Evolutionary conservation across 768 basidiomycete species (phyloP).

Genomic region (Tylopilus rubrobrunneus): DNA sequence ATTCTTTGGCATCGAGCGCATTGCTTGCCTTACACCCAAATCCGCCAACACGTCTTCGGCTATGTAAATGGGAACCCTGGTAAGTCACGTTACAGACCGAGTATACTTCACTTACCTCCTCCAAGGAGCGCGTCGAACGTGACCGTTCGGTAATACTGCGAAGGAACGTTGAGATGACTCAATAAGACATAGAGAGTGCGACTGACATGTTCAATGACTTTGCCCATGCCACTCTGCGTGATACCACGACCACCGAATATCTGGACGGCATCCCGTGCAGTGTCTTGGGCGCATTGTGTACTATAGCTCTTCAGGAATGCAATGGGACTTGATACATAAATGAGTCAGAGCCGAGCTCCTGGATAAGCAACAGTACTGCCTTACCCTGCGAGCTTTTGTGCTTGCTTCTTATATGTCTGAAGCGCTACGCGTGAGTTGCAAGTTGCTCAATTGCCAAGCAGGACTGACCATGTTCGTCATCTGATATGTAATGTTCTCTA

Average conservation of each 20-base stretch:
- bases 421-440: constrained; percentile 2
- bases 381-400: constrained; percentile 69
- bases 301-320: constrained; percentile 76
- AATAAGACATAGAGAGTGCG: neutral
- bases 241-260: constrained; percentile 86
- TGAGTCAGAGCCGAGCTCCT: neutral
- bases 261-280: constrained; percentile 73
- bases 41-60: constrained; percentile 77
- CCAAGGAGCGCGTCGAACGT: constrained; percentile 54
- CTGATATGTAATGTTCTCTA: constrained; percentile 84
- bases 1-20: constrained; percentile 70
- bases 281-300: constrained; percentile 73
- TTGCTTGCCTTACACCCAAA: constrained; percentile 77
- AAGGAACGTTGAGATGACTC: constrained; percentile 11
- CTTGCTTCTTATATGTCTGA: constrained; percentile 69
- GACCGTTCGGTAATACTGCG: constrained; percentile 29
- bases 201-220: constrained; percentile 52
- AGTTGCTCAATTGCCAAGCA: neutral
- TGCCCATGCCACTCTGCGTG: constrained; percentile 71
- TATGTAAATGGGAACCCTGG: constrained; percentile 10
- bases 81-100: neutral
- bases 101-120: constrained; percentile 40
- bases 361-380: constrained; percentile 6
- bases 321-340: constrained; percentile 49
- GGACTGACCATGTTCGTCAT: constrained; percentile 72